Base-by-base conservation (phyloP, 163 green algal species). In the Smithsoniella earleae region DNA sequence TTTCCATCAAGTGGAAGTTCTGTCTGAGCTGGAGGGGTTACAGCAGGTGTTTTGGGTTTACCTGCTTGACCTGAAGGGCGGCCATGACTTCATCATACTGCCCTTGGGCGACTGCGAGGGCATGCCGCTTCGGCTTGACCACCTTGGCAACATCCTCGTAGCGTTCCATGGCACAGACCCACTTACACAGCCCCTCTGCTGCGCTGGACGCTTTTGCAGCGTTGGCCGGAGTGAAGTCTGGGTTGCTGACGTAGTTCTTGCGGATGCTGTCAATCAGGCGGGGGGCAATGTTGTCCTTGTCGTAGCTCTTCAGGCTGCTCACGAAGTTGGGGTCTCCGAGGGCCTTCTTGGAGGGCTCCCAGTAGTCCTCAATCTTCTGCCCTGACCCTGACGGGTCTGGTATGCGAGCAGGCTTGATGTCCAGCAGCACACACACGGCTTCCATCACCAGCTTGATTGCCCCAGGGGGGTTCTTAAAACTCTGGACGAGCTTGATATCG, bases 401-500 rank as follows among this genome's bases (percentile, higher is more conserved):
- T 45, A 82, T 77, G 66, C 77, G 87, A n/a, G 81, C 83, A 22
- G 84, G 82, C 81, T 91, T 92, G 44, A 89, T 78, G 43, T 91
- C 86, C 52, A 91, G 78, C 28, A 89, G 76, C n/a, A 93, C 83
- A 77, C 87, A 93, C 8, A 93, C 83, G 27, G 86, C 83, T 82
- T 84, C 87, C 85, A 92, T 86, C 25, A 92, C 87, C 40, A 91
- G 72, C 80, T 93, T 93, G 76, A 93, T 86, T 27, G 82, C 78
- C 8, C 34, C 77, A 38, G 87, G 87, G 3, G 87, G 87, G 77
- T 88, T 91, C 73, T 90, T 88, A 74, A 86, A 86, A 3, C 62
- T 83, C 74, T 86, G 82, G 52, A 86, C 82, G 40, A 86, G 76
- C 78, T 86, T 88, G 77, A 93, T 93, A 75, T 93, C 87, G n/a